phyloP scores from a whole-genome alignment of 306 rosid species.

The Malus orientalis region DNA sequence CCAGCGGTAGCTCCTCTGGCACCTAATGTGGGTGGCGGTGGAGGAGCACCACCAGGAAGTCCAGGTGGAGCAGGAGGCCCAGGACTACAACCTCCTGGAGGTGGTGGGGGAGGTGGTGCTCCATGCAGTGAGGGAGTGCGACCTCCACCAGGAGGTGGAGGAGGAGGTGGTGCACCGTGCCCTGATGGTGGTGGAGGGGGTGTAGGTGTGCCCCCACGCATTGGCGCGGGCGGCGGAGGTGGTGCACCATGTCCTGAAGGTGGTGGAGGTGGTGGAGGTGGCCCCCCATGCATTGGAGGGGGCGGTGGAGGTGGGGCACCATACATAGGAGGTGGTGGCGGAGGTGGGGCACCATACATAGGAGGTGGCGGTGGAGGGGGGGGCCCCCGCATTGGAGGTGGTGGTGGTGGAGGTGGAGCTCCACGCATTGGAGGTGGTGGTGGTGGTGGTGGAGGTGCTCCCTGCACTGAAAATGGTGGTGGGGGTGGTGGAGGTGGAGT shows the following conservation, averaged over 20 bases:
- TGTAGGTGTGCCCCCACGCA: neutral
- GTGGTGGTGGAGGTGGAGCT: slow-evolving; percentile 23
- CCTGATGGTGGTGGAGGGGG: slow-evolving; percentile 22
- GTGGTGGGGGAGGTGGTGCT: slow-evolving; percentile 52
- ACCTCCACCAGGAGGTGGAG: slow-evolving; percentile 24
- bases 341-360: slow-evolving; percentile 13
- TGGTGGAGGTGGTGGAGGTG: slow-evolving; percentile 30
- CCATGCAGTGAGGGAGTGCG: slow-evolving; percentile 38
- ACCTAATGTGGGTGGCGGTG: slow-evolving; percentile 32
- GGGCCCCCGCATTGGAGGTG: neutral
- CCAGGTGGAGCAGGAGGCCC: slow-evolving; percentile 47
- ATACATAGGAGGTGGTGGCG: slow-evolving; percentile 19
- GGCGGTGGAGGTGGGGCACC: slow-evolving; percentile 41
- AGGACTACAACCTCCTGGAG: slow-evolving; percentile 12
- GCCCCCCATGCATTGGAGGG: slow-evolving; percentile 15
- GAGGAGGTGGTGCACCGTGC: slow-evolving; percentile 25
- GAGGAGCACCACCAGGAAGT: slow-evolving; percentile 36
- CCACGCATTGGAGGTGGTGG: slow-evolving; percentile 3
- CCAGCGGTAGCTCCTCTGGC: slow-evolving; percentile 73
- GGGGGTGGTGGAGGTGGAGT: slow-evolving; percentile 32
- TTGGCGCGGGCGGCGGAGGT: slow-evolving; percentile 11
- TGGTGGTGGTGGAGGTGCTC: slow-evolving; percentile 26
- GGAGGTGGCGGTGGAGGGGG: slow-evolving; percentile 32
- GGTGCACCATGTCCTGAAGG: slow-evolving; percentile 9
- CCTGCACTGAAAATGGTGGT: neutral